Evolutionary conservation across 2,329 filamentous ascomycete species (phyloP).

Genomic region (Beauveria bassiana): DNA sequence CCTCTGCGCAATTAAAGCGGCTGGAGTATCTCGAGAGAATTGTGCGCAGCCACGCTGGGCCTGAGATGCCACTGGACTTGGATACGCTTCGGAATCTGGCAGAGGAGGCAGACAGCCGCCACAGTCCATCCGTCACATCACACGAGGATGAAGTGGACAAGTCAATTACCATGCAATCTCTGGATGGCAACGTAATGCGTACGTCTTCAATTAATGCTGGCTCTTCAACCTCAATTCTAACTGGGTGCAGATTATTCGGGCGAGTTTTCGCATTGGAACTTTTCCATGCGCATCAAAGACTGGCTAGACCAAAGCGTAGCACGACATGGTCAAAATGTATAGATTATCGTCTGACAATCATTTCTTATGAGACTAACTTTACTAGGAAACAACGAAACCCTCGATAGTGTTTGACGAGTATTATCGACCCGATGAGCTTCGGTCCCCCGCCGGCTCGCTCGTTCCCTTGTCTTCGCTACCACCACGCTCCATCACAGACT

Average conservation of each 20-base stretch:
- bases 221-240: not conserved
- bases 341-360: not conserved
- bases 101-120: constrained; percentile 22
- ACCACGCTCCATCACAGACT: constrained; percentile 38
- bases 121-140: constrained; percentile 10
- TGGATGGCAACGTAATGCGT: constrained; percentile 35
- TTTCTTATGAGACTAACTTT: constrained; percentile 14
- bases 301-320: constrained; percentile 36
- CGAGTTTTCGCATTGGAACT: constrained; percentile 46
- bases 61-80: constrained; percentile 10
- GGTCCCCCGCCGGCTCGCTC: constrained; percentile 31
- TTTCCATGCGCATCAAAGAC: constrained; percentile 43
- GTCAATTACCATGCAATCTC: constrained; percentile 29
- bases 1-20: constrained; percentile 9
- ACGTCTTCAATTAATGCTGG: not conserved
- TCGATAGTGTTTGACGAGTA: constrained; percentile 23
- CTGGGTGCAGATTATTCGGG: constrained; percentile 37
- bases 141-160: constrained; percentile 18
- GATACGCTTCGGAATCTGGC: constrained; percentile 30
- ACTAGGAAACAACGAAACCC: constrained; percentile 19
- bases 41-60: constrained; percentile 11
- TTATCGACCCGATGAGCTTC: constrained; percentile 38
- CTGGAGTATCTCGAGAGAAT: constrained; percentile 9
- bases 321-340: constrained; percentile 20
- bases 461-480: constrained; percentile 34